Evolutionary conservation across 2,329 filamentous ascomycete genomes (phyloP).

Genomic region (Colletotrichum gigasporum): DNA sequence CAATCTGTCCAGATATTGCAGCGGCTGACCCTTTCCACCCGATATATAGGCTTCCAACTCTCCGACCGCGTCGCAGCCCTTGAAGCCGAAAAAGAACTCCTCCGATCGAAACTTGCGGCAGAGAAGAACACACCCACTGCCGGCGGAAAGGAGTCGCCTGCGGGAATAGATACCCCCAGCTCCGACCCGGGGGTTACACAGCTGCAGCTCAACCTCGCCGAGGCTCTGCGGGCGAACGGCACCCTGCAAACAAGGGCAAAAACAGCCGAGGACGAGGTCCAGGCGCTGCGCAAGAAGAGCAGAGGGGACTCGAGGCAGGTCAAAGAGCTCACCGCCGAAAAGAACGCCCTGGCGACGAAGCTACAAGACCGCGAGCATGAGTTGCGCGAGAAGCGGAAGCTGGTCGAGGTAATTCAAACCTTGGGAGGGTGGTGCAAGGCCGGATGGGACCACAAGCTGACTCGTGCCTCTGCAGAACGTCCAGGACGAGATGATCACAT

Average conservation of each 20-base stretch:
- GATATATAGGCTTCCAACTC: constrained; percentile 66
- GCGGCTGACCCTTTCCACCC: background rate
- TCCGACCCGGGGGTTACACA: constrained; percentile 53
- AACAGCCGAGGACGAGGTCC: constrained; percentile 70
- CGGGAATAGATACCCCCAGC: constrained; percentile 21
- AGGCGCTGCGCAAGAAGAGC: constrained; percentile 67
- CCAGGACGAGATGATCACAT: constrained; percentile 90
- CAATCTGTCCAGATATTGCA: background rate
- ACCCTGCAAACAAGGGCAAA: constrained; percentile 73
- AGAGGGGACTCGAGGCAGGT: constrained; percentile 70
- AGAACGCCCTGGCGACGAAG: constrained; percentile 68
- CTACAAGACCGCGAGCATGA: constrained; percentile 88
- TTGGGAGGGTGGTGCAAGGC: background rate
- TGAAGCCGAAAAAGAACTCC: constrained; percentile 64
- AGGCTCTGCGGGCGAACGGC: constrained; percentile 78
- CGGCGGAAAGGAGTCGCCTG: constrained; percentile 26
- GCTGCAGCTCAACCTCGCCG: constrained; percentile 75
- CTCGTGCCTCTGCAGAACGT: constrained; percentile 64
- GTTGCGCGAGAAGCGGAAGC: constrained; percentile 81
- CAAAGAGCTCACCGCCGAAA: constrained; percentile 69
- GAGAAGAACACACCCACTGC: constrained; percentile 34
- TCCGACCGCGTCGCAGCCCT: constrained; percentile 73
- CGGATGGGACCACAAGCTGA: background rate
- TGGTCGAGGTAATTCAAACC: constrained; percentile 70
- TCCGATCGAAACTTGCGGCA: constrained; percentile 41